phyloP scores from a whole-genome alignment of 139 green algal genomes.

The Chlorella sorokiniana region DNA sequence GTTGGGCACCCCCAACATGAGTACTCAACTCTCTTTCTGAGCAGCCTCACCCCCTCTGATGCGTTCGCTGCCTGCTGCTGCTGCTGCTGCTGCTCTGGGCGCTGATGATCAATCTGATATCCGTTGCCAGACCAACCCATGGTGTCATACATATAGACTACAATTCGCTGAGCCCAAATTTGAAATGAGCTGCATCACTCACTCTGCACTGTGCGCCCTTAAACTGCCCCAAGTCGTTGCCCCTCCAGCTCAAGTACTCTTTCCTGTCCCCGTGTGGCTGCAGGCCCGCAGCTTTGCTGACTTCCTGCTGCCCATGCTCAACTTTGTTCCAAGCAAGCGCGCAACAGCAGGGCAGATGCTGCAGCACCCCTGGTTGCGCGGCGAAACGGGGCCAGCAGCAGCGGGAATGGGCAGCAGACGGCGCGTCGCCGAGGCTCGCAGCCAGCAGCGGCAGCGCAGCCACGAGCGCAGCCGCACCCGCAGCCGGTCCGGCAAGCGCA shows the following conservation, averaged over 20 bases:
- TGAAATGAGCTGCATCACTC: neutral
- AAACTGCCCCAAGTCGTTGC: neutral
- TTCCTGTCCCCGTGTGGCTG: neutral
- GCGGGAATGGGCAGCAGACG: neutral
- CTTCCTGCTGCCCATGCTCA: constrained; percentile 95
- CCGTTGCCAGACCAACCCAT: constrained; percentile 33
- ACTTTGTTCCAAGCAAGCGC: constrained; percentile 82
- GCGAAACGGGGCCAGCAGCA: neutral
- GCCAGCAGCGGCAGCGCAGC: constrained; percentile 24
- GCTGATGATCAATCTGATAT: constrained; percentile 36
- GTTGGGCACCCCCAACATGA: constrained; percentile 33
- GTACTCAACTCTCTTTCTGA: constrained; percentile 42
- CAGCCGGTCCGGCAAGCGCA: constrained; percentile 32
- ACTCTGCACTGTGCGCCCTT: neutral
- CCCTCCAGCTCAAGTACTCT: neutral
- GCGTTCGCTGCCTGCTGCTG: neutral
- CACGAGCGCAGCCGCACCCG: constrained; percentile 21
- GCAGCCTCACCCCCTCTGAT: neutral
- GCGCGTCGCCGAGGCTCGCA: constrained; percentile 1
- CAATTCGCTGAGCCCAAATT: constrained; percentile 37
- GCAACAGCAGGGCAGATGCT: constrained; percentile 89
- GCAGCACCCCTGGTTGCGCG: constrained; percentile 87
- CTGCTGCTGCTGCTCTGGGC: neutral
- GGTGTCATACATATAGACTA: constrained; percentile 38
- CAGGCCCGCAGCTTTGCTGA: constrained; percentile 74